Conservation (phyloP, 306 rosid genomes). For the Trifolium repens region DNA sequence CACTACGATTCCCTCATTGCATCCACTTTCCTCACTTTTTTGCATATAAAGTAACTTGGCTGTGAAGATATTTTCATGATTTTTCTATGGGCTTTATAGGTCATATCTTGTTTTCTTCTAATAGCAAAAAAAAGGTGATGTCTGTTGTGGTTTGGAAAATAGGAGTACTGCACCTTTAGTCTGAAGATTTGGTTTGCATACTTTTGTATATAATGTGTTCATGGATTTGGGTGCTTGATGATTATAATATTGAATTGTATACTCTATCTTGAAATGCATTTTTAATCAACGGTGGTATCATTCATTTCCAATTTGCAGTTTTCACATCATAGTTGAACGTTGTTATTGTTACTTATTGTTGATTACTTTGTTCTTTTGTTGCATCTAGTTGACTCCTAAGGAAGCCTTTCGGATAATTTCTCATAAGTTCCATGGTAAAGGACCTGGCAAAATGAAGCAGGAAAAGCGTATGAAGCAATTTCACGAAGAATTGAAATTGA, state of each 20-base stretch:
- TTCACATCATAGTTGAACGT: conserved; percentile 15
- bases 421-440: conserved; percentile 92
- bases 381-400: conserved; percentile 87
- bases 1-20: background rate
- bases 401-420: conserved; percentile 83
- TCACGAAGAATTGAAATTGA: conserved; percentile 84
- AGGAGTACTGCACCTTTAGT: conserved; percentile 1
- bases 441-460: conserved; percentile 97
- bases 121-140: conserved; percentile 22
- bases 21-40: conserved; percentile 11
- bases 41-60: background rate
- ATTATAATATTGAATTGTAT: conserved; percentile 12
- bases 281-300: conserved; percentile 3
- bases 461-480: conserved; percentile 93
- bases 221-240: conserved; percentile 19
- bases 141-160: conserved; percentile 18
- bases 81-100: background rate
- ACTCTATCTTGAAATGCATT: conserved; percentile 27
- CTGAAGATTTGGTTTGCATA: conserved; percentile 28
- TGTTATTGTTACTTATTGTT: conserved; percentile 7
- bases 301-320: conserved; percentile 35
- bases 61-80: background rate
- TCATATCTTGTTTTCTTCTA: conserved; percentile 12
- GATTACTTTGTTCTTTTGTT: conserved; percentile 38
- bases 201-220: conserved; percentile 2